phyloP scores from a whole-genome alignment of 2,329 filamentous ascomycete genomes.

The Arthrobotrys musiformis region DNA sequence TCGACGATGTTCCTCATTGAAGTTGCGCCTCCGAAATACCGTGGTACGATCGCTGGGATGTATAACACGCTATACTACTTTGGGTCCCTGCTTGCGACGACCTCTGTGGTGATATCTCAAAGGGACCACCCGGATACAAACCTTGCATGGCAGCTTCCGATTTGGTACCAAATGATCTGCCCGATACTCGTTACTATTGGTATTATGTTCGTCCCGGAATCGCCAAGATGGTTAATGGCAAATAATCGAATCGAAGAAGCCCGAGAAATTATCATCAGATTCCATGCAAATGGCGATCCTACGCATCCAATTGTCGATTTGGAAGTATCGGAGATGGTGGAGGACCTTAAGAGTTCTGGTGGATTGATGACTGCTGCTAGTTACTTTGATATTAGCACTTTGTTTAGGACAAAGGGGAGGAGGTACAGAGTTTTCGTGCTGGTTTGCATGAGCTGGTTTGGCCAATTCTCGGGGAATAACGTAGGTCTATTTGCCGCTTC shows the following conservation, averaged over 20 bases:
- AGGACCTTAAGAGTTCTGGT: conserved; percentile 63
- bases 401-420: conserved; percentile 61
- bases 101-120: conserved; percentile 67
- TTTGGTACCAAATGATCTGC: conserved; percentile 67
- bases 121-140: conserved; percentile 63
- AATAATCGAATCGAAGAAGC: conserved; percentile 71
- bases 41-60: conserved; percentile 72
- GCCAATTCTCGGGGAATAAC: conserved; percentile 66
- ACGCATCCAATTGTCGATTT: conserved; percentile 68
- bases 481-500: conserved; percentile 61
- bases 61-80: conserved; percentile 65
- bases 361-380: conserved; percentile 51
- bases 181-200: conserved; percentile 66
- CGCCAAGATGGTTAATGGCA: conserved; percentile 72
- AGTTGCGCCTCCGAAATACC: conserved; percentile 72
- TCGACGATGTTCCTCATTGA: conserved; percentile 74
- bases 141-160: conserved; percentile 70
- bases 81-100: conserved; percentile 63
- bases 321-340: conserved; percentile 70
- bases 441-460: conserved; percentile 68
- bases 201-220: conserved; percentile 71
- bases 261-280: conserved; percentile 69
- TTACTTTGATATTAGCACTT: conserved; percentile 56
- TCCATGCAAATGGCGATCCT: conserved; percentile 70
- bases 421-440: conserved; percentile 65